These are phyloP conservation scores for Agapanthus africanus DNA, from an alignment of 106 monocot genomes.

Conservation along the genomic window DNA sequence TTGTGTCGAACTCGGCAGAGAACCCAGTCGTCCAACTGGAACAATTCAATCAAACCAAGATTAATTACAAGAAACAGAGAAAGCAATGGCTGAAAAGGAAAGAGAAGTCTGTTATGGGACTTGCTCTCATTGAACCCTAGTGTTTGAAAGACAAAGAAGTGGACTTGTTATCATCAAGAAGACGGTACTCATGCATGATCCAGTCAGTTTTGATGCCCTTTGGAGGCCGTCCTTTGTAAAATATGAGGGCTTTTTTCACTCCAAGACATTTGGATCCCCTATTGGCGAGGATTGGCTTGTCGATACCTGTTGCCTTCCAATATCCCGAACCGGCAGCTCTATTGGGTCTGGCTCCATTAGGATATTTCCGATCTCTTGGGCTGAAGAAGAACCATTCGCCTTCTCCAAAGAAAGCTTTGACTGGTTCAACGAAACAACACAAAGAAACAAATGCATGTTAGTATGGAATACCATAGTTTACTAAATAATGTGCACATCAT, in stretches of 20 bases:
- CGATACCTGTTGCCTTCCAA: constrained; percentile 12
- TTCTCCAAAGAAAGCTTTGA: constrained; percentile 7
- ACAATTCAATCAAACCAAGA: background rate
- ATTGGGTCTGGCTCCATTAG: constrained; percentile 7
- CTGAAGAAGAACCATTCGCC: constrained; percentile 15
- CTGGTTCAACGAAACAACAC: background rate
- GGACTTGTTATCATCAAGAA: constrained; percentile 2
- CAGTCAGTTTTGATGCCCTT: constrained; percentile 26
- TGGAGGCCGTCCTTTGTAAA: constrained; percentile 10
- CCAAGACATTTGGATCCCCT: constrained; percentile 4
- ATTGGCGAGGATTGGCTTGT: constrained; percentile 7
- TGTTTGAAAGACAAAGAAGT: background rate
- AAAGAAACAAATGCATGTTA: background rate
- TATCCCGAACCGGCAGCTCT: constrained; percentile 6
- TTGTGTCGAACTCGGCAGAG: constrained; percentile 19
- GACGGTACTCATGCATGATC: constrained; percentile 53
- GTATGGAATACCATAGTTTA: background rate
- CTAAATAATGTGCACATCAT: background rate
- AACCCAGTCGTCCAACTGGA: constrained; percentile 22
- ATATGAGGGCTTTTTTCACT: constrained; percentile 11
- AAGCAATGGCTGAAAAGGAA: background rate
- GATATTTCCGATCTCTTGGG: constrained; percentile 11
- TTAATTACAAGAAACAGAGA: background rate
- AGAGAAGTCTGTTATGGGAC: background rate
- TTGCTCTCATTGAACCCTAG: constrained; percentile 9